Conservation (phyloP, 73 alveolate species). For the Paramecium biaurelia region DNA sequence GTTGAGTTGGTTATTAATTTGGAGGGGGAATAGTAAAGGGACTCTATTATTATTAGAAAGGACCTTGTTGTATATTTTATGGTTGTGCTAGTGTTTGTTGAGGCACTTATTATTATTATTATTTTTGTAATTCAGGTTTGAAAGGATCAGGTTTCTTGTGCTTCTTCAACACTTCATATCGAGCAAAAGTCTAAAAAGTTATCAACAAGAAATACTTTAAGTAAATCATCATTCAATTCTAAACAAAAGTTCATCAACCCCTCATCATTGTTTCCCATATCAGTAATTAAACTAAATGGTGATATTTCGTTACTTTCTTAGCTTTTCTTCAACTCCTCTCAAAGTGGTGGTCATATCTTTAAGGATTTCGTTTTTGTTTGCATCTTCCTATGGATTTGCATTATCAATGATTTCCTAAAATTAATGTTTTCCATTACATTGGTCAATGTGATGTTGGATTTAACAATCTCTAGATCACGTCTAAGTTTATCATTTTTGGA, state of each 20-base stretch:
- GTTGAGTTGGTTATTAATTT: neutral
- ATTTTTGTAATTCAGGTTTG: neutral
- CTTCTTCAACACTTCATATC: constrained; percentile 21
- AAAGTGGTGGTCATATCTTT: neutral
- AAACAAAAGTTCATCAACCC: constrained; percentile 43
- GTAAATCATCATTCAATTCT: constrained; percentile 42
- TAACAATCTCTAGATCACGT: constrained; percentile 10
- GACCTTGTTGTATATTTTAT: neutral
- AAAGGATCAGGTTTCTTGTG: constrained; percentile 31
- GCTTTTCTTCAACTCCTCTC: constrained; percentile 49
- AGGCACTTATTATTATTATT: neutral
- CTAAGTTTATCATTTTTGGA: constrained; percentile 22
- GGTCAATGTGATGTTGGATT: constrained; percentile 16
- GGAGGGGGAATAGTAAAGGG: neutral
- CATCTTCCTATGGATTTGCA: constrained; percentile 33
- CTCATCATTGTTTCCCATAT: constrained; percentile 45
- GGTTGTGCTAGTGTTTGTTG: neutral
- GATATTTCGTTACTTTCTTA: neutral
- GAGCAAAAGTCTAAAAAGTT: neutral
- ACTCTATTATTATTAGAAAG: neutral
- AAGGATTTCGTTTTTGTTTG: constrained; percentile 5
- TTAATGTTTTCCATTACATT: neutral
- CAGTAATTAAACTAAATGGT: neutral
- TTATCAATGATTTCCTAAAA: constrained; percentile 42
- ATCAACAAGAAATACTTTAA: neutral